Conservation (phyloP, 768 basidiomycete species). For the Podaxis sp. region DNA sequence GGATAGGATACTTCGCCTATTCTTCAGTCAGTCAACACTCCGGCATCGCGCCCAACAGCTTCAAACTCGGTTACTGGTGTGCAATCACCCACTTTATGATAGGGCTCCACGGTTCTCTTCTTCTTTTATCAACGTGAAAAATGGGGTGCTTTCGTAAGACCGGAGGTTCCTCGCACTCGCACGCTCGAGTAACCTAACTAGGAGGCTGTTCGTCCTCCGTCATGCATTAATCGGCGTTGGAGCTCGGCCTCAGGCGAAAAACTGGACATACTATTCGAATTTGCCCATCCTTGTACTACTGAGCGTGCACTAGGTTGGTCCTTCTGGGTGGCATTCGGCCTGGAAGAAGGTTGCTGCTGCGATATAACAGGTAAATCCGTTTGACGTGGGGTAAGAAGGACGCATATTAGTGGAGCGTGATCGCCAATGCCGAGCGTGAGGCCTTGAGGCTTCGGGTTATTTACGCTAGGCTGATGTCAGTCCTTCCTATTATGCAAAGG, state of each 20-base stretch:
- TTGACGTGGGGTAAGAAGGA: neutral
- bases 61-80: neutral
- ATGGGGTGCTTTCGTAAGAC: constrained; percentile 1
- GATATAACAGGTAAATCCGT: neutral
- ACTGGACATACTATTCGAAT: too few relatives aligned
- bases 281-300: too few relatives aligned
- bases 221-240: neutral
- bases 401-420: neutral
- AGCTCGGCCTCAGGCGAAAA: neutral
- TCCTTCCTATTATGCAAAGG: neutral
- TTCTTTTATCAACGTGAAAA: neutral
- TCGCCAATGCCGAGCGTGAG: neutral
- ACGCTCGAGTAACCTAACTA: neutral
- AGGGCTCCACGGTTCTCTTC: neutral
- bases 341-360: neutral
- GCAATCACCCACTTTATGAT: neutral
- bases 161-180: neutral
- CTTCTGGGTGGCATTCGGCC: neutral
- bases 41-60: neutral
- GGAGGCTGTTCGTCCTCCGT: neutral
- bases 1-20: neutral
- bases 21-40: neutral
- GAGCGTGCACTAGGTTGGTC: too few relatives aligned
- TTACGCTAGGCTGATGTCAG: neutral
- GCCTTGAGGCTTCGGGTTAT: neutral